phyloP scores from a whole-genome alignment of 139 green algal species.

The Desmodesmus armatus region DNA sequence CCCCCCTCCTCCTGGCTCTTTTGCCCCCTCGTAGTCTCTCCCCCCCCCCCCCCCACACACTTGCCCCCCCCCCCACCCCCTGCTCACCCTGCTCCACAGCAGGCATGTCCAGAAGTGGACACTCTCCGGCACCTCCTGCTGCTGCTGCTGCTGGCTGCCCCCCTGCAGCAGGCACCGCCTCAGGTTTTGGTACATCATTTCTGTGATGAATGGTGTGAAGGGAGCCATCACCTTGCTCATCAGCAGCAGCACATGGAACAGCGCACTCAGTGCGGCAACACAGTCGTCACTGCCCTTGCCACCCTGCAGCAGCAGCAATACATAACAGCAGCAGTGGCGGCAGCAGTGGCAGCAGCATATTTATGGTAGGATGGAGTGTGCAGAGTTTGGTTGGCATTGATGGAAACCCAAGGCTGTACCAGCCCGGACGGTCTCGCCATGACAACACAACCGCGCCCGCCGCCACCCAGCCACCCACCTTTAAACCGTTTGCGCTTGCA shows the following conservation, averaged over 20 bases:
- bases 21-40: constrained; percentile 21
- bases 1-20: constrained; percentile 61
- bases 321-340: background rate
- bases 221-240: constrained; percentile 96
- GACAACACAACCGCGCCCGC: no score
- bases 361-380: no score
- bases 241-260: constrained; percentile 91
- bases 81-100: constrained; percentile 52
- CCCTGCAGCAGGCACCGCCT: constrained; percentile 60
- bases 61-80: no score
- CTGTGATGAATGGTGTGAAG: constrained; percentile 99
- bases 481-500: constrained; percentile 97
- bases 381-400: no score
- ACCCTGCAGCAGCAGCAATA: constrained; percentile 55
- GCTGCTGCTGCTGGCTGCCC: constrained; percentile 12
- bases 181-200: constrained; percentile 99
- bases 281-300: constrained; percentile 77
- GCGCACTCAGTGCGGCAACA: constrained; percentile 72
- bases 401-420: no score
- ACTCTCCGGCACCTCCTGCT: constrained; percentile 56
- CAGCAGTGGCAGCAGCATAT: background rate
- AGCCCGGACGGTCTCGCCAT: no score
- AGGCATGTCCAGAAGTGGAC: constrained; percentile 95
- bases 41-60: no score
- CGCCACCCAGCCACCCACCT: no score